Evolutionary conservation across 805 yeast genomes (phyloP), one percentile per base, ranked within the genome.

Genomic region (Saccharomycopsis oosterbeekiorum): DNA sequence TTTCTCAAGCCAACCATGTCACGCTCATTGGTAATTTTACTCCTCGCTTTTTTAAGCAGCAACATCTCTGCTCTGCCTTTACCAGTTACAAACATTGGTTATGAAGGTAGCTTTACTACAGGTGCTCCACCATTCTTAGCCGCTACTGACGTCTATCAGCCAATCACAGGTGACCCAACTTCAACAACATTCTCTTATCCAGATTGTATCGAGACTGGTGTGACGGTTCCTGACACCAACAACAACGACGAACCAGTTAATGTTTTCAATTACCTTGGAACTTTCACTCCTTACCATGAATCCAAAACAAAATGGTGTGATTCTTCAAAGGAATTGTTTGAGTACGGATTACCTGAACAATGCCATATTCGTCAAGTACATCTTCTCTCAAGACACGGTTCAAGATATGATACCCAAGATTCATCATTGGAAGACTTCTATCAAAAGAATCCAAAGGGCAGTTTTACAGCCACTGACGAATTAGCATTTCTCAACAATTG

Each of bases 371-470:
- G 81, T 65, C 93, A 87, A 70, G 89, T 86, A 8, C 90, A 86
- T 65, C 73, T 87, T 26, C 73, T 86, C 59, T 84, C 84, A 66
- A 80, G 96, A 68, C 96, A 89, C 68, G 96, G 93, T 29, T 92
- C 88, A 71, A 76, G 96, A 65, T 87, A 77, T 68, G 56, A 53
- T 34, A 21, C n/a, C 26, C n/a, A 29, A 11, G 41, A 53, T 9
- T 1, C 41, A 4, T 75, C 75, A 61, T 15, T 37, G 40, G 59
- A 47, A 42, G 15, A 10, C 21, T 47, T 47, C 12, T 24, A 11
- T 21, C 21, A 47, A 47, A 19, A 47, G 12, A 21, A 47, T 34
- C 34, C 53, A 21, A 47, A 15, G 10, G 53, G 53, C 1, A 73
- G 0, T 74, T 74, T 65, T 21, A 53, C 24, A 15, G 64, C 60